Evolutionary conservation across 108 stramenopile species (phyloP).

Genomic region (Conticribra guillardii): DNA sequence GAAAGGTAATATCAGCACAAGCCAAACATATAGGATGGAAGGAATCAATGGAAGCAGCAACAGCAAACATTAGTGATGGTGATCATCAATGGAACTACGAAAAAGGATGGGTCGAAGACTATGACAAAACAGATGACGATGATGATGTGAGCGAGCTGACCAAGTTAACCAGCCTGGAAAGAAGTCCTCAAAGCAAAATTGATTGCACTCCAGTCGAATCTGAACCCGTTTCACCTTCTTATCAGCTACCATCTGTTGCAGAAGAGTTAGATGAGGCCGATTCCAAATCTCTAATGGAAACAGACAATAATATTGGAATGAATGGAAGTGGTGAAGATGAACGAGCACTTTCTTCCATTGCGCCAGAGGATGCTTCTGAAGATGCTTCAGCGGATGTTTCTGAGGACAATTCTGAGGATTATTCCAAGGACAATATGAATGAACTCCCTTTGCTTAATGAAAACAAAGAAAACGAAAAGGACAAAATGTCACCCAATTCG

Average conservation of each 20-base stretch:
- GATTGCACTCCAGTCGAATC: not conserved
- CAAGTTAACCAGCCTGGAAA: conserved; percentile 7
- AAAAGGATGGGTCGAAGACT: conserved; percentile 59
- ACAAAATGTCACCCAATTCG: not conserved
- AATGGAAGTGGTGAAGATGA: not conserved
- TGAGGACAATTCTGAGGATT: not conserved
- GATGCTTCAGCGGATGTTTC: not conserved
- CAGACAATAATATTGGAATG: conserved; percentile 6
- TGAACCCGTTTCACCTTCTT: conserved; percentile 2
- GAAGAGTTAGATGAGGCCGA: conserved; percentile 48
- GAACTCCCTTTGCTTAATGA: not conserved
- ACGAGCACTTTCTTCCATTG: not conserved
- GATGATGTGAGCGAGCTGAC: conserved; percentile 51
- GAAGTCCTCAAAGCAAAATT: not conserved
- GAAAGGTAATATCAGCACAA: conserved; percentile 23
- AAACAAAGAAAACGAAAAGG: conserved; percentile 7
- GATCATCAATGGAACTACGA: conserved; percentile 71
- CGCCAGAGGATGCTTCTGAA: not conserved
- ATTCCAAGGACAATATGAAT: not conserved
- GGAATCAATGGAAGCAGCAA: conserved; percentile 77
- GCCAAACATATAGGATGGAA: conserved; percentile 61
- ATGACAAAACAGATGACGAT: conserved; percentile 11
- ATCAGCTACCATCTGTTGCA: conserved; percentile 54
- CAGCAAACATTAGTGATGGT: conserved; percentile 41
- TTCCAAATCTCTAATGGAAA: conserved; percentile 17